Evolutionary conservation across 345 rosid genomes (phyloP).

Genomic region (Pugionium cornutum): DNA sequence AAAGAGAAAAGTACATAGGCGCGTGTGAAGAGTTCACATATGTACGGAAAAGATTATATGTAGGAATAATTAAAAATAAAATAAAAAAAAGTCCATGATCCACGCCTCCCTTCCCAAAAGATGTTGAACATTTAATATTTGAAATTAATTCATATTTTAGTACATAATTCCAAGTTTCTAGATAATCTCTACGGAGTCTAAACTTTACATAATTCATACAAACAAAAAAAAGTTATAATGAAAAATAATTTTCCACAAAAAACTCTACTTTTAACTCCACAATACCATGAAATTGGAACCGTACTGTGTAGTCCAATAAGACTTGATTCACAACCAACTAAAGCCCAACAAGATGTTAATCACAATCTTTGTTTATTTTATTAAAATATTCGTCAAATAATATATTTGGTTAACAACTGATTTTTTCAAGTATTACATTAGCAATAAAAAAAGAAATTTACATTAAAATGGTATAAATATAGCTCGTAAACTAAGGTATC

Average conservation of each 20-base stretch:
- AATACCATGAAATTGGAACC: neutral
- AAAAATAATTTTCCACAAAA: no score
- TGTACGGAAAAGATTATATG: conserved; percentile 24
- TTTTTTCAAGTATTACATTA: no score
- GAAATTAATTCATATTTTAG: conserved; percentile 4
- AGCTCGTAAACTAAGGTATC: no score
- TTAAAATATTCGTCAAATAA: no score
- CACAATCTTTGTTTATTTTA: neutral
- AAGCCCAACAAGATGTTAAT: neutral
- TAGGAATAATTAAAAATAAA: neutral
- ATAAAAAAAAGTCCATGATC: conserved; percentile 32
- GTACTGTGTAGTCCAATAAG: neutral
- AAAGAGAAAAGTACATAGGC: conserved; percentile 21
- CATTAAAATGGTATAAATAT: no score
- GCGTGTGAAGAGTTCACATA: conserved; percentile 40
- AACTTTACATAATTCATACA: neutral
- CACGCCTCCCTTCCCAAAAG: conserved; percentile 29
- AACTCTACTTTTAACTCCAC: no score
- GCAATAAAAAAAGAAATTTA: no score
- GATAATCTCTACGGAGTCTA: conserved; percentile 20
- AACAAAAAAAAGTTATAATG: no score
- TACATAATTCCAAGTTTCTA: conserved; percentile 25
- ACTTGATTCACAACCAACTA: neutral
- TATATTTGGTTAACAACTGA: no score
- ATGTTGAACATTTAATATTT: conserved; percentile 26